Evolutionary conservation across 139 green algal species (phyloP).

Genomic region (Mesotaenium endlicherianum): DNA sequence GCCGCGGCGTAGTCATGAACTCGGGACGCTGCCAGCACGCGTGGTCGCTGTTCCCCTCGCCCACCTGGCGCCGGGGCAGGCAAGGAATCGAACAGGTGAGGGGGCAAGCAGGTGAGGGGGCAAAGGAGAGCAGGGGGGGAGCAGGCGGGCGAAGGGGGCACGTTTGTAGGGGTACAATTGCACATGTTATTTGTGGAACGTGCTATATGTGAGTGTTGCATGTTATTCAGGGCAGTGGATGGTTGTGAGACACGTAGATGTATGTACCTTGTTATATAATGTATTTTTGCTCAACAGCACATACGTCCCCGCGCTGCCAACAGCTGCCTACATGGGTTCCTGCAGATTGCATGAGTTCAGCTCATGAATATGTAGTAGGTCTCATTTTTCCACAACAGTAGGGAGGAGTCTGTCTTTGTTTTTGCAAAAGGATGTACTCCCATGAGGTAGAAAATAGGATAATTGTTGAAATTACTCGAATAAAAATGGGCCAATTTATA

Average conservation of each 20-base stretch:
- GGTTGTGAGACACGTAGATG: neutral
- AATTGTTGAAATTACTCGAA: no score
- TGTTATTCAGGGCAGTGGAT: neutral
- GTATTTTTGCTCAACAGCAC: no score
- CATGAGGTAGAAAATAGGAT: no score
- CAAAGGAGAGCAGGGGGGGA: neutral
- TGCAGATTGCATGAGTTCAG: no score
- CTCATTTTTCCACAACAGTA: no score
- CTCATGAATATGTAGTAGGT: no score
- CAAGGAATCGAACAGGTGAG: neutral
- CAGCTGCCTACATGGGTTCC: no score
- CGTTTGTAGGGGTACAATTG: neutral
- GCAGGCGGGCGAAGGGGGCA: neutral
- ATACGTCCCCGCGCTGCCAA: no score
- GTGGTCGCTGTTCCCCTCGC: conserved; percentile 26
- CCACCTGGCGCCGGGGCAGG: conserved; percentile 2
- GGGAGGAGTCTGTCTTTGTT: no score
- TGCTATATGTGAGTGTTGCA: neutral
- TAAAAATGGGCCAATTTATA: no score
- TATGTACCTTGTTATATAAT: no score
- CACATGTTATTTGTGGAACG: neutral
- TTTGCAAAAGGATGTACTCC: no score
- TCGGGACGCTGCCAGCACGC: conserved; percentile 42
- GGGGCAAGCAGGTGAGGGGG: neutral
- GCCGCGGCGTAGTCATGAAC: conserved; percentile 23